These are phyloP conservation scores for Clarireedia sp. DNA, from an alignment of 2,329 filamentous ascomycete species.

Conservation along the genomic window DNA sequence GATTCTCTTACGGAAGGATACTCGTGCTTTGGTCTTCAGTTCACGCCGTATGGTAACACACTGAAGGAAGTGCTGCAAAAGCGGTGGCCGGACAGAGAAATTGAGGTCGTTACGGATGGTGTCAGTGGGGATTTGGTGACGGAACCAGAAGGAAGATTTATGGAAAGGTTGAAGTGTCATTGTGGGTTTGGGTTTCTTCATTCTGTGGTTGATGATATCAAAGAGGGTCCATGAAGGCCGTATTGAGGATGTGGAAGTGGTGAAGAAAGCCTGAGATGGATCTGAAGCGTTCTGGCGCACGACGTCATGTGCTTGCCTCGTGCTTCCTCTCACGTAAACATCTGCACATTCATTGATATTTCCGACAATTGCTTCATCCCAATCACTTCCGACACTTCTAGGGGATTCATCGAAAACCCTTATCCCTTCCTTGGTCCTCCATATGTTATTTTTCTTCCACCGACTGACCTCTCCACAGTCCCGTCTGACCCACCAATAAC, in stretches of 20 bases:
- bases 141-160: constrained; percentile 4
- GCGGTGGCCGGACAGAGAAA: constrained; percentile 32
- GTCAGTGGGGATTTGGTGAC: constrained; percentile 20
- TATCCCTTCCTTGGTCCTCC: neutral
- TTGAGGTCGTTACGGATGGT: constrained; percentile 16
- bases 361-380: too few species aligned
- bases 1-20: constrained; percentile 48
- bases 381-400: too few species aligned
- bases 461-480: constrained; percentile 28
- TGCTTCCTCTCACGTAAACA: too few species aligned
- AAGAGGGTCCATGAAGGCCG: neutral
- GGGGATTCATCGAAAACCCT: neutral
- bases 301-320: neutral
- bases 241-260: neutral
- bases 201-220: too few species aligned
- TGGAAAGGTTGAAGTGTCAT: constrained; percentile 12
- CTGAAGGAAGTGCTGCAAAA: constrained; percentile 40
- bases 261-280: neutral
- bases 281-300: neutral
- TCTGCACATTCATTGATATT: too few species aligned
- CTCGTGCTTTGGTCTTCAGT: constrained; percentile 34
- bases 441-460: constrained; percentile 26
- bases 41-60: constrained; percentile 45
- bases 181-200: constrained; percentile 11
- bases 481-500: constrained; percentile 4